Evolutionary conservation across 2,329 filamentous ascomycete species (phyloP).

Genomic region (Trichophyton verrucosum): DNA sequence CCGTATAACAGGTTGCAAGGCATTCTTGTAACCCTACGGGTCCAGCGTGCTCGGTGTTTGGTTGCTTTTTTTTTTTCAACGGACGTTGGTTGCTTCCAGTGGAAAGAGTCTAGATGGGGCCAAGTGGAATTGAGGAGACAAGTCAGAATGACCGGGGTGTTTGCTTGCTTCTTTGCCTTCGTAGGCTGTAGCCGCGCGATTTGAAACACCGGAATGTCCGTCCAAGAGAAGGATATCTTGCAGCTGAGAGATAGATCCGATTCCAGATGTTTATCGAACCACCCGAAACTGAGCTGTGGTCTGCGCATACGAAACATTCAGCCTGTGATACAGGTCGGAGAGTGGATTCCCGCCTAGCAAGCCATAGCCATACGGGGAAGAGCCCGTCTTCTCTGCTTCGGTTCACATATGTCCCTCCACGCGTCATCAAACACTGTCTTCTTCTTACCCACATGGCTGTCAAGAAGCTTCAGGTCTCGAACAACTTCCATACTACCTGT

Average conservation of each 20-base stretch:
- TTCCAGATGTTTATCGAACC: neutral
- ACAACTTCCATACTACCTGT: slow-evolving; percentile 90
- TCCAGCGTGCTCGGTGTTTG: neutral
- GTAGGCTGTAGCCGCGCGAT: neutral
- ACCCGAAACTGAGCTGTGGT: neutral
- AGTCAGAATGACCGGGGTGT: neutral
- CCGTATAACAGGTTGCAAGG: neutral
- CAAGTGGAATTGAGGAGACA: neutral
- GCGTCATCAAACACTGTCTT: slow-evolving; percentile 56
- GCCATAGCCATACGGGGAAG: neutral
- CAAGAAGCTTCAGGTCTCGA: slow-evolving; percentile 55
- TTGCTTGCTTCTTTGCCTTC: neutral
- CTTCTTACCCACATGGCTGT: slow-evolving; percentile 46
- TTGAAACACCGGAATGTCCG: neutral
- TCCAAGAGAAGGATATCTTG: neutral
- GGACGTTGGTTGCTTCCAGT: neutral
- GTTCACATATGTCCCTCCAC: slow-evolving; percentile 23
- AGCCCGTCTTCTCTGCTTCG: neutral
- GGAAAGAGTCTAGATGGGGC: neutral
- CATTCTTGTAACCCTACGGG: neutral
- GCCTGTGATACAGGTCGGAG: neutral
- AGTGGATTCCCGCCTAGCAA: neutral
- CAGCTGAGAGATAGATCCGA: neutral
- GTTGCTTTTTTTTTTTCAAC: neutral
- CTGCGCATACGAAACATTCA: neutral